These are phyloP conservation scores for Lindgomyces ingoldianus DNA, from an alignment of 495 filamentous ascomycete species.

Conservation along the genomic window DNA sequence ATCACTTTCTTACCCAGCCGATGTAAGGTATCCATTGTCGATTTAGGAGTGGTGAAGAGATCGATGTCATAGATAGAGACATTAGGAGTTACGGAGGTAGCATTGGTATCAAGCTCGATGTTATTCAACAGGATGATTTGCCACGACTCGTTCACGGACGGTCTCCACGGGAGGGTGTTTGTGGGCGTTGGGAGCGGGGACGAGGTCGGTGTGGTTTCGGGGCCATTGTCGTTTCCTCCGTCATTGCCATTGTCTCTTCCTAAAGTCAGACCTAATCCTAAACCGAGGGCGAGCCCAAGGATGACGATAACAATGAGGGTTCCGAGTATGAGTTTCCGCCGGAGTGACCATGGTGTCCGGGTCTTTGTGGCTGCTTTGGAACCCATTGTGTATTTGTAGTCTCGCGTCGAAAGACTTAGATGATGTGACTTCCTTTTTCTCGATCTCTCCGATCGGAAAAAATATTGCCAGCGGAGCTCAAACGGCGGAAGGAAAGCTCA, in stretches of 20 bases:
- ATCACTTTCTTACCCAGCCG: constrained; percentile 57
- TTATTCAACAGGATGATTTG: constrained; percentile 48
- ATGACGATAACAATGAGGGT: constrained; percentile 41
- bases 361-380: neutral
- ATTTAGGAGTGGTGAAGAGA: constrained; percentile 55
- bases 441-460: neutral
- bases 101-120: constrained; percentile 49
- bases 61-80: constrained; percentile 63
- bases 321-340: constrained; percentile 26
- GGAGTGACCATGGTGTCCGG: constrained; percentile 12
- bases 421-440: neutral
- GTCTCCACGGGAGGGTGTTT: constrained; percentile 51
- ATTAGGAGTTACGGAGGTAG: constrained; percentile 43
- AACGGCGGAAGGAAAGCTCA: constrained; percentile 13
- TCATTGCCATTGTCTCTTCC: constrained; percentile 39
- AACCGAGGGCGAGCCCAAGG: constrained; percentile 52
- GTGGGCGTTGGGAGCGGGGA: constrained; percentile 35
- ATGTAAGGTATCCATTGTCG: constrained; percentile 54
- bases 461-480: neutral
- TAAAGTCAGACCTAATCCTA: constrained; percentile 56
- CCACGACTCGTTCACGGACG: constrained; percentile 55
- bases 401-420: neutral
- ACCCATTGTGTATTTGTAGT: constrained; percentile 3
- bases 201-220: constrained; percentile 9
- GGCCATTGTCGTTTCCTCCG: constrained; percentile 12